Conservation (phyloP, 208 protist genomes). For the Wallacemonas sp. region DNA sequence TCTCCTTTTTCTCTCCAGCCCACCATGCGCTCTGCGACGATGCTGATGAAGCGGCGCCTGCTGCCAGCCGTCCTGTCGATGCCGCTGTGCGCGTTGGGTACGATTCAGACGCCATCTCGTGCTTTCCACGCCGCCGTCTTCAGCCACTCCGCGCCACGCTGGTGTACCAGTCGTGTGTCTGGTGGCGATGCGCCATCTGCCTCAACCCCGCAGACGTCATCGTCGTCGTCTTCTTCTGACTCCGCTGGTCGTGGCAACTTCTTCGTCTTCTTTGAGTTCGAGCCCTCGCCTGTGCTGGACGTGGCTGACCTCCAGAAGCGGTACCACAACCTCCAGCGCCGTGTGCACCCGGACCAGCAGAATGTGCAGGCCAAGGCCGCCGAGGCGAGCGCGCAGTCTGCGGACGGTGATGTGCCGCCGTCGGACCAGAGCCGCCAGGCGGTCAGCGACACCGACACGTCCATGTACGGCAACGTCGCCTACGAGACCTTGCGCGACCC, state of each 20-base stretch:
- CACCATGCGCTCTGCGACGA: neutral
- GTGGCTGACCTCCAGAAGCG: conserved; percentile 56
- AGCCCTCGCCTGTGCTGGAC: conserved; percentile 49
- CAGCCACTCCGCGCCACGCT: neutral
- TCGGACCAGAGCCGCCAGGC: neutral
- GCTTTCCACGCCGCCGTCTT: neutral
- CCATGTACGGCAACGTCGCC: conserved; percentile 74
- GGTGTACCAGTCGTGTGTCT: neutral
- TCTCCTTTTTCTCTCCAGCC: too few species aligned
- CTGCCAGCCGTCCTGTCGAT: too few species aligned
- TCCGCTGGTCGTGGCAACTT: conserved; percentile 54
- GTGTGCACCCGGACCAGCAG: conserved; percentile 77
- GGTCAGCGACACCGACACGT: conserved; percentile 34
- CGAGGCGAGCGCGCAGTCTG: conserved; percentile 1
- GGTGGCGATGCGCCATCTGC: neutral
- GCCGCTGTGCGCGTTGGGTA: neutral
- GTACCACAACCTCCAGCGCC: conserved; percentile 78
- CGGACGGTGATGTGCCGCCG: neutral
- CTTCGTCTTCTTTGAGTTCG: conserved; percentile 72
- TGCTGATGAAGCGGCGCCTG: too few species aligned
- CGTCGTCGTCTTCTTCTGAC: neutral
- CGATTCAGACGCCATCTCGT: neutral
- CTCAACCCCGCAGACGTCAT: neutral
- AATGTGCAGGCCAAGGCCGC: conserved; percentile 42
- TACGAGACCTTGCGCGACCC: conserved; percentile 79